Evolutionary conservation across 805 yeast genomes (phyloP), one percentile per base, ranked within the genome.

Genomic region (Starmerella vaccinii): DNA sequence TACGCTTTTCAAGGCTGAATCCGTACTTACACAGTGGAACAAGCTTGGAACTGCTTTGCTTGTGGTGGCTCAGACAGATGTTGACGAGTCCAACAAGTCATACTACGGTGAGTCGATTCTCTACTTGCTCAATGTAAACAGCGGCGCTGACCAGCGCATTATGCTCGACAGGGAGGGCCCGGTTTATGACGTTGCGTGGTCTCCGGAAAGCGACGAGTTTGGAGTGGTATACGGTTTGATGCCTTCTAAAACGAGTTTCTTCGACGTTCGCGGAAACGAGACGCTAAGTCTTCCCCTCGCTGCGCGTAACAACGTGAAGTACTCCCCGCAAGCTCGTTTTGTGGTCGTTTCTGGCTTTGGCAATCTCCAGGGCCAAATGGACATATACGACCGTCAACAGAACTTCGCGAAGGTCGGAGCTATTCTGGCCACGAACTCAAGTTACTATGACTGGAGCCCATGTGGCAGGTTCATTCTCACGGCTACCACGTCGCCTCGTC

Each of bases 391-490:
- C 71, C 84, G 97, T 65, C 86, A 81, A 66, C 80, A 82, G 64
- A 83, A 84, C 67, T 90, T 88, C 66, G 70, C 74, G 50, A 84
- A 85, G 66, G 77, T 92, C 48, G 74, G 88, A 19, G 75, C 85
- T 18, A 83, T 92, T 62, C 85, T 86, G 63, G 98, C 97, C 13
- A 71, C 95, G 41, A 94, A 92, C 71, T 88, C 97, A 15, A 82
- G 95, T n/a, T 94, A 83, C 41, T 90, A 96, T 66, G 86, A 85
- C 66, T 92, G 98, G 98, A 81, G 94, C 2, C 99, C 99, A 9
- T 95, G 92, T 68, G 97, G 98, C 34, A 80, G 92, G 62, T 88
- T 76, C 63, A 80, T 92, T 51, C 71, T 92, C 66, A 90, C 97
- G 15, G 97, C 98, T 18, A 94, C 97, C 5, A 92, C 97, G 0